These are phyloP conservation scores for Prunus dulcis DNA, from an alignment of 306 rosid genomes.

Conservation along the genomic window DNA sequence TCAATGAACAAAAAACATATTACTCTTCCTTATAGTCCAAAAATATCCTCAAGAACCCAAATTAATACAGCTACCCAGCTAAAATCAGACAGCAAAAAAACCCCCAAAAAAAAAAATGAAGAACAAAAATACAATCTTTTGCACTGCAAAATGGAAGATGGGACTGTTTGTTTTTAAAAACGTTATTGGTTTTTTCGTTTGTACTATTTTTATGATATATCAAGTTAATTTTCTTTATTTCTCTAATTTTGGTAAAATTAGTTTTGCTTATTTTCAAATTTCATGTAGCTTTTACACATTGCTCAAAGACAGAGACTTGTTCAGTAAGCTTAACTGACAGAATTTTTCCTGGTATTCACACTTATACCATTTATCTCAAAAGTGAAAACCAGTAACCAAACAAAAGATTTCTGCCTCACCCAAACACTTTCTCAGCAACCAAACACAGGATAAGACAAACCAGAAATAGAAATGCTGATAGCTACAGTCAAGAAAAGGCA, in stretches of 20 bases:
- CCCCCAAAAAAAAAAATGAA: neutral
- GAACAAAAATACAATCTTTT: too few relatives aligned
- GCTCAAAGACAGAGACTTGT: neutral
- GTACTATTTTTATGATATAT: too few relatives aligned
- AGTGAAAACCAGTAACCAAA: neutral
- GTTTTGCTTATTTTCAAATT: neutral
- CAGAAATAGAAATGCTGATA: neutral
- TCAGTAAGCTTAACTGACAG: neutral
- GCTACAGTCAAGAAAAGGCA: neutral
- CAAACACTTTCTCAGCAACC: slow-evolving; percentile 20
- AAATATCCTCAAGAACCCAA: neutral
- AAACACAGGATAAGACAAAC: neutral
- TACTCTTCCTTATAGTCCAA: neutral
- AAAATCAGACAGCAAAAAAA: neutral
- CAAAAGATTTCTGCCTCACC: neutral
- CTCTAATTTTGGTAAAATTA: neutral
- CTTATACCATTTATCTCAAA: neutral
- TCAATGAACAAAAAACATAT: neutral
- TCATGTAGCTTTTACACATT: neutral
- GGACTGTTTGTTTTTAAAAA: too few relatives aligned
- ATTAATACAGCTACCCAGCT: neutral
- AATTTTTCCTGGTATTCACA: neutral
- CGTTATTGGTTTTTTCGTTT: too few relatives aligned
- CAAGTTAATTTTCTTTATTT: neutral
- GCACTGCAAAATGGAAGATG: too few relatives aligned